These are phyloP conservation scores for Penicillium lagena DNA, from an alignment of 495 filamentous ascomycete species.

Conservation along the genomic window DNA sequence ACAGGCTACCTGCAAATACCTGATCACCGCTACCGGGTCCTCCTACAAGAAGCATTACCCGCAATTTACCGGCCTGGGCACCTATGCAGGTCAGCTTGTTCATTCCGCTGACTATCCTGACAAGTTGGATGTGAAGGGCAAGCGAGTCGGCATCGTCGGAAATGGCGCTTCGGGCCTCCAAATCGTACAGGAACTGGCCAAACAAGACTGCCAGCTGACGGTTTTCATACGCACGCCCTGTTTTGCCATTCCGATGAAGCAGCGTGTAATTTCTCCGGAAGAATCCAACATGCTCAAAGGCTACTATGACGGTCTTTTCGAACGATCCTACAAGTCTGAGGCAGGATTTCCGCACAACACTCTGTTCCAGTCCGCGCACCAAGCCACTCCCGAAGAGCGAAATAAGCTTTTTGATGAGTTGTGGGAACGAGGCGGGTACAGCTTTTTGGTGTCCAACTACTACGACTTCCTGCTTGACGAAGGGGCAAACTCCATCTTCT, in stretches of 20 bases:
- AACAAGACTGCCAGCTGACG: constrained; percentile 25
- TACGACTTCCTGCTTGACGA: constrained; percentile 37
- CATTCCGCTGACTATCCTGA: constrained; percentile 16
- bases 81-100: constrained; percentile 6
- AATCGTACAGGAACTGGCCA: constrained; percentile 22
- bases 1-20: constrained; percentile 18
- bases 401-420: constrained; percentile 38
- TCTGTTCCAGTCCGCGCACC: constrained; percentile 30
- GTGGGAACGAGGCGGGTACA: constrained; percentile 44
- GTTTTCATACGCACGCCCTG: constrained; percentile 47
- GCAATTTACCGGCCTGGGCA: constrained; percentile 8
- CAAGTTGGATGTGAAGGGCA: constrained; percentile 8
- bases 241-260: constrained; percentile 35
- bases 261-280: constrained; percentile 29
- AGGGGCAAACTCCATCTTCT: constrained; percentile 40
- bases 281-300: constrained; percentile 38
- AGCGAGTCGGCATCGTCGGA: constrained; percentile 20
- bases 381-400: constrained; percentile 39
- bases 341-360: constrained; percentile 39
- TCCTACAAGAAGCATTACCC: constrained; percentile 16
- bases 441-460: constrained; percentile 44
- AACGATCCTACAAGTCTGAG: constrained; percentile 25
- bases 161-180: constrained; percentile 19
- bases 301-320: constrained; percentile 33
- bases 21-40: constrained; percentile 14